phyloP scores from a whole-genome alignment of 78 protist species.

The Tieghemostelium lacteum region DNA sequence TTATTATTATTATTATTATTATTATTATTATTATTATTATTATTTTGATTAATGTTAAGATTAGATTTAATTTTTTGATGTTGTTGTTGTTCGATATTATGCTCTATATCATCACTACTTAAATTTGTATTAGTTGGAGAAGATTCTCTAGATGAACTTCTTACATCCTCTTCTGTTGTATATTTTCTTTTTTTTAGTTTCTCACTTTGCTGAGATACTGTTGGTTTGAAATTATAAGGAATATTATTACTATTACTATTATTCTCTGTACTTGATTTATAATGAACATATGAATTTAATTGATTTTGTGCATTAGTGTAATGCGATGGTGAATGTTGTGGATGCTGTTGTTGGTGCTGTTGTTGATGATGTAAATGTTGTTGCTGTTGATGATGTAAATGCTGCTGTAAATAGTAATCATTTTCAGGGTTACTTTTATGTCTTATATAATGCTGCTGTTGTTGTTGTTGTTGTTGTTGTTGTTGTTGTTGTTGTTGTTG shows the following conservation, averaged over 20 bases:
- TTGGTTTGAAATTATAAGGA: background rate
- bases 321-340: background rate
- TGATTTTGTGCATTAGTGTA: background rate
- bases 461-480: background rate
- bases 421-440: too few relatives aligned
- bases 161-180: background rate
- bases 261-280: background rate
- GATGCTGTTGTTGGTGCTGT: background rate
- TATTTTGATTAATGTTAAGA: background rate
- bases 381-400: background rate
- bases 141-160: background rate
- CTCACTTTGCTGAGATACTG: background rate
- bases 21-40: background rate
- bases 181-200: background rate
- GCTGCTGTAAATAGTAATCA: background rate
- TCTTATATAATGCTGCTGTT: background rate
- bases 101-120: conserved; percentile 12
- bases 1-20: background rate
- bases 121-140: background rate
- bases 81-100: background rate
- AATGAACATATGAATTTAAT: too few relatives aligned
- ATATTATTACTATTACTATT: too few relatives aligned
- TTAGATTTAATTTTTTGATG: background rate
- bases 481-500: background rate
- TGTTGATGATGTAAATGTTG: background rate